Base-by-base conservation (phyloP, 1,139 yeast genomes). In the Entelexis paramagnoliae region DNA sequence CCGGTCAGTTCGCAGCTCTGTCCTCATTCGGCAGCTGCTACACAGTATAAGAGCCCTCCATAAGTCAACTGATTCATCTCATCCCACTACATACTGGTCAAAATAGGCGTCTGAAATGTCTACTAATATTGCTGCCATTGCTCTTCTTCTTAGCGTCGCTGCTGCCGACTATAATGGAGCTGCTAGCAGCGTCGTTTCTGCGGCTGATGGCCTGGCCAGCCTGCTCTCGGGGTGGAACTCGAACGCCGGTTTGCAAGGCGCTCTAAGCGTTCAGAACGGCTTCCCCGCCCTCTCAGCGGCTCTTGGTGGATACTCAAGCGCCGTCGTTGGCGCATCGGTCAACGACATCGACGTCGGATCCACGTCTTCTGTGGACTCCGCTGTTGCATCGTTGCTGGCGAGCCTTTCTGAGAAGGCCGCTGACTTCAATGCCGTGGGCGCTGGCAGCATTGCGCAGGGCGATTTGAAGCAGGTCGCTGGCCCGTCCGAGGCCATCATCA, bases 401-500 rank as follows among this genome's bases (percentile, higher is more conserved):
- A 54, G 51, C 46, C 52, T 62, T 26, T 43, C 51, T n/a, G 35
- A 24, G 40, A 57, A 60, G 57, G 59, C 62, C 16, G 44, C 48
- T 24, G 61, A 56, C 46, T 58, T 62, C 46, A 20, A 14, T 14
- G 48, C 55, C 16, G 60, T 55, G 11, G 60, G 59, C 36, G 58
- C 59, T 24, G 29, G 35, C 26, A 14, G 38, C 39, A 59, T 59
- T 51, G 65, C 59, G 26, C 49, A 53, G 22, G 51, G 50, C 33
- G 64, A 60, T 53, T 48, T 65, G 52, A 13, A 53, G 64, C 48
- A 44, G 32, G 45, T 59, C 32, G 43, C 44, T 9, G 47, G 30
- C 36, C 58, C 60, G 26, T 54, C 57, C 55, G 69, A 77, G 55
- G 73, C 76, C 62, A 67, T 57, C 38, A 51, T 52, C 42, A 46